Evolutionary conservation across 1,284 basidiomycete species (phyloP), one percentile per base, ranked within the genome.

Genomic region (Boletellus deceptivus): DNA sequence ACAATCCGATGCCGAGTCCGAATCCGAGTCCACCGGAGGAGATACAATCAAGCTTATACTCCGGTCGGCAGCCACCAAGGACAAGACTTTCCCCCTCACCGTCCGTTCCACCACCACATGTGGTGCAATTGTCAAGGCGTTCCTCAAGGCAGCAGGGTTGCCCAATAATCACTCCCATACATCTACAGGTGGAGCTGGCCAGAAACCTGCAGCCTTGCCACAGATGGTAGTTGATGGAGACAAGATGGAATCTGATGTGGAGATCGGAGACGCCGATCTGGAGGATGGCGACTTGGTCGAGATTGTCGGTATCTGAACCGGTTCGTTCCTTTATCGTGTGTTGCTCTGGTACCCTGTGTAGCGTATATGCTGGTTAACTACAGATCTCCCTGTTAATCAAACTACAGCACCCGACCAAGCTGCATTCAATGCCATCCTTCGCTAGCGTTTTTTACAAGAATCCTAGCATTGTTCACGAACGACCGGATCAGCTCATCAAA

Each of bases 401-500:
- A 34, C 40, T 37, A 48, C 24, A 29, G 29, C 29, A 25, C 6
- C 25, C 25, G 25, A 9, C 25, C 17, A n/a, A 31, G 16, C 16
- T 24, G 29, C 24, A 34, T 18, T 64, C 50, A 72, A 38, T 68
- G 62, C 74, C 72, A 75, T 34, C 66, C 69, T 16, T 68, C 75
- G 17, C 59, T 68, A 9, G 86, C 77, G 66, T 90, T 90, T 55
- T 84, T 77, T 42, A 82, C 82, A 41, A 90, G 68, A 64, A 90
- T 88, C 49, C 87, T 74, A 6, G 85, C 80, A 59, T 90, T 90
- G 59, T 90, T 90, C 39, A 90, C 87, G 59, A 90, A 89, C n/a
- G 86, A 87, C 33, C 87, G 79, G 47, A 90, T 84, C 43, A 90
- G 76, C 60, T 90, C 88, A 61, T 90, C 87, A 61, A 89, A 90